Percentiles rank a stretch among this genome's conserved stretches.
Conservation (phyloP, 2,329 filamentous ascomycete genomes). For the Verticillium nonalfalfae region DNA sequence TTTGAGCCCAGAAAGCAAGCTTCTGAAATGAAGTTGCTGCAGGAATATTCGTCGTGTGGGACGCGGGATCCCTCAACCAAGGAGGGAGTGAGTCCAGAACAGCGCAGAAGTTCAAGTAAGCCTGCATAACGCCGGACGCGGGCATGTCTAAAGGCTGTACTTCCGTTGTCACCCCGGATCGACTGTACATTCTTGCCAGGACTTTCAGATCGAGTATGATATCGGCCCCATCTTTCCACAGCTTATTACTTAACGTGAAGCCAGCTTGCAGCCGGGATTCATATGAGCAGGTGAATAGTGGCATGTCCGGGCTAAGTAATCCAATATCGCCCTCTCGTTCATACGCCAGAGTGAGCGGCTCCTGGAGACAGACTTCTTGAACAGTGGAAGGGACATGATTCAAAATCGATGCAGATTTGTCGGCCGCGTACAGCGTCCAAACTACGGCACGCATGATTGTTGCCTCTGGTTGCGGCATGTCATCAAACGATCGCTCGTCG, state of each 20-base stretch:
- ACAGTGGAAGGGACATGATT: conserved; percentile 36
- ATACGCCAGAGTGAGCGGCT: conserved; percentile 25
- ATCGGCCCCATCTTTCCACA: conserved; percentile 4
- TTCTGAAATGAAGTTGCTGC: rapidly evolving
- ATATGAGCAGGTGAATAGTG: neutral
- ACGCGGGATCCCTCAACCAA: conserved; percentile 4
- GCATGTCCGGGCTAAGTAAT: neutral
- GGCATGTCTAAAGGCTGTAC: neutral
- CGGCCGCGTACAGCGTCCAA: conserved; percentile 32
- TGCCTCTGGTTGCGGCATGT: conserved; percentile 25
- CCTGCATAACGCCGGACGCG: conserved; percentile 14
- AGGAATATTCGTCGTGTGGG: neutral
- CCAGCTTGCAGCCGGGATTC: conserved; percentile 1
- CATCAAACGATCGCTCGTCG: conserved; percentile 28
- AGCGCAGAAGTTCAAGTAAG: conserved; percentile 15
- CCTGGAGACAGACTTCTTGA: conserved; percentile 33
- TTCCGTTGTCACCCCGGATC: neutral
- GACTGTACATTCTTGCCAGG: neutral
- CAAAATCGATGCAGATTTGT: conserved; percentile 30
- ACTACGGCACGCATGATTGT: conserved; percentile 28
- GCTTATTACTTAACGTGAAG: neutral
- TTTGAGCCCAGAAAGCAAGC: conserved; percentile 25
- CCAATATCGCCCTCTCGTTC: neutral
- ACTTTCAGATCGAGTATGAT: conserved; percentile 6
- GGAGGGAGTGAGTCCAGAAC: conserved; percentile 8